A percentile compares a stretch with the other conserved stretches of the same genome.
Evolutionary conservation across 345 rosid genomes (phyloP).

Genomic region (Ricinus communis): DNA sequence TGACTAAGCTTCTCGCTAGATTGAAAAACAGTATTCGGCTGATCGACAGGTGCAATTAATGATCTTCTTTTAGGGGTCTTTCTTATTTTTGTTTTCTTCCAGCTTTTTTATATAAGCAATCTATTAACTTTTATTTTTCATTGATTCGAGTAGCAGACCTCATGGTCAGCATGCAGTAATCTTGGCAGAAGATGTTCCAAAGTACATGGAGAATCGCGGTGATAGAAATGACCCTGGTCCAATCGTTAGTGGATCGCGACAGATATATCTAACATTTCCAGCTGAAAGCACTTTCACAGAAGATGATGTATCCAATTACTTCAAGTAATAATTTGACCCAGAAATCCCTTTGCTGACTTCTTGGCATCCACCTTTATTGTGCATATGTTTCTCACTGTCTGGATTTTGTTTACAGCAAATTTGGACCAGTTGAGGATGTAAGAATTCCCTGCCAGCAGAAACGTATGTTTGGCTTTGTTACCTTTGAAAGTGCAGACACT

Average conservation of each 20-base stretch:
- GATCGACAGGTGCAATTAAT: slow-evolving; percentile 49
- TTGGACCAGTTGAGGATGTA: slow-evolving; percentile 67
- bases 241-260: slow-evolving; percentile 51
- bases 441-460: slow-evolving; percentile 71
- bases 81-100: background rate
- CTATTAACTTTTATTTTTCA: background rate
- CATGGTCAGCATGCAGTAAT: slow-evolving; percentile 73
- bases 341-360: background rate
- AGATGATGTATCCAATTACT: slow-evolving; percentile 64
- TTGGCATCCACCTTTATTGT: slow-evolving; percentile 7
- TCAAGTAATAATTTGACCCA: slow-evolving; percentile 35
- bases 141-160: slow-evolving; percentile 48
- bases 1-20: slow-evolving; percentile 65
- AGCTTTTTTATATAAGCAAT: background rate
- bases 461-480: slow-evolving; percentile 73
- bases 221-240: slow-evolving; percentile 50
- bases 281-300: slow-evolving; percentile 64
- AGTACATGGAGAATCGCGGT: slow-evolving; percentile 38
- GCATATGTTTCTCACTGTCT: background rate
- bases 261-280: slow-evolving; percentile 67
- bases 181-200: slow-evolving; percentile 55
- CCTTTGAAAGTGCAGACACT: slow-evolving; percentile 55
- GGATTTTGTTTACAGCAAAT: slow-evolving; percentile 35
- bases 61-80: background rate
- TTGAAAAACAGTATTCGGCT: slow-evolving; percentile 44